Evolutionary conservation across 768 basidiomycete genomes (phyloP), one percentile per base, ranked within the genome.

Genomic region (Auriscalpium orientale): DNA sequence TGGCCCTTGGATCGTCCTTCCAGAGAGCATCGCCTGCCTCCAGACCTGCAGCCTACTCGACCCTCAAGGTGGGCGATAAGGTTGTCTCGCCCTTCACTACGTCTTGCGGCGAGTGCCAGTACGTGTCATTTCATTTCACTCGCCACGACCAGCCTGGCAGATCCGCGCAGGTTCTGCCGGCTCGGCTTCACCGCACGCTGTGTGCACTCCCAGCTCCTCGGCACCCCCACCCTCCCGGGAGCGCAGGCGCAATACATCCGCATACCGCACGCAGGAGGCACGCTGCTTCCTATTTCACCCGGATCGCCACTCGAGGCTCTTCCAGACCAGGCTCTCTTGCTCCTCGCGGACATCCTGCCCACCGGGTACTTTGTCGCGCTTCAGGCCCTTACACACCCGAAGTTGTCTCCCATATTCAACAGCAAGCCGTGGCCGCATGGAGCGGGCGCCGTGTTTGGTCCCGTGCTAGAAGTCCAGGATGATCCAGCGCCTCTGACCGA

Each of bases 81-180:
- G 85, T 91, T 13, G 82, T 91, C 21, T 83, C 87, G 1, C 87
- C 90, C 3, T 91, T 91, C 69, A 88, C 88, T 0, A 76, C 79
- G n/a, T 87, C 81, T 49, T 92, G 90, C 60, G 85, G 84, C n/a
- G 88, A 91, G 65, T 92, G 90, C 78, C 80, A 84, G 89, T 91
- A 57, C 64, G 58, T 55, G 83, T 76, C n/a, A 8, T 52, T n/a
- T n/a, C 38, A 20, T 38, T 46, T 33, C 21, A 35, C 33, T 28
- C 13, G 16, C 18, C 46, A 18, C 37, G 36, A 43, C 37, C 15
- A 46, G 7, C 28, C 21, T 45, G 16, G n/a, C 1, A 45, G n/a
- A 40, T 35, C 22, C 13, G 28, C 33, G 16, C 53, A 91, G 89
- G 50, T 79, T 81, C 49, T 91, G 87, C 63, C 81, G 84, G 2